phyloP scores from a whole-genome alignment of 2,329 filamentous ascomycete species.

The Xylariomycetidae sp. region DNA sequence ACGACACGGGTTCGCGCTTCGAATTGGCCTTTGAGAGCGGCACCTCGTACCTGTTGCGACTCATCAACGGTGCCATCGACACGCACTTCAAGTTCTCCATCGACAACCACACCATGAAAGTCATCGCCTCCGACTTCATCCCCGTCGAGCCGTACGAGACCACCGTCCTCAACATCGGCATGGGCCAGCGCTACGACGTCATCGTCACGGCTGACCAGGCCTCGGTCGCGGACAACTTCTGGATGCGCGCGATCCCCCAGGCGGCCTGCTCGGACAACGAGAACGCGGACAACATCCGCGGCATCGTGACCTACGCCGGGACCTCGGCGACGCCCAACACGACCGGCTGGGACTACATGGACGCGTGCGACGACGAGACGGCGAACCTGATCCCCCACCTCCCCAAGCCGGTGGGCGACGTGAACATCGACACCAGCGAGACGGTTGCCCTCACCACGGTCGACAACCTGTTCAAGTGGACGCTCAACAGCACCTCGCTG shows the following conservation, averaged over 20 bases:
- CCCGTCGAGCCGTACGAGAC: conserved; percentile 33
- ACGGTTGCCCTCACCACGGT: conserved; percentile 21
- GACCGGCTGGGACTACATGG: conserved; percentile 12
- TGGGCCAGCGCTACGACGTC: conserved; percentile 37
- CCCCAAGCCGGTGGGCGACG: conserved; percentile 25
- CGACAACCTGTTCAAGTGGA: conserved; percentile 37
- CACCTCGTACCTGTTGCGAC: conserved; percentile 36
- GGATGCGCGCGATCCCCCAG: conserved; percentile 42
- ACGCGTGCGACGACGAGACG: conserved; percentile 29
- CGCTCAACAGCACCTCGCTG: conserved; percentile 41
- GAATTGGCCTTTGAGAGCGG: conserved; percentile 29
- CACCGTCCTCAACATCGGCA: not conserved
- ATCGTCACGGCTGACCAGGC: conserved; percentile 36
- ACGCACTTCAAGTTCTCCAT: conserved; percentile 40
- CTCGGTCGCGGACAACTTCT: conserved; percentile 33
- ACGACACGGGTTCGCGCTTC: conserved; percentile 12
- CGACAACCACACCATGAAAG: conserved; percentile 47
- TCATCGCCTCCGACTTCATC: conserved; percentile 51
- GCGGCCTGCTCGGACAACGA: conserved; percentile 33
- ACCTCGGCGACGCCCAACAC: conserved; percentile 12
- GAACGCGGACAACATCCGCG: conserved; percentile 37
- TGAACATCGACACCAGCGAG: conserved; percentile 18
- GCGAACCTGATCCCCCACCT: conserved; percentile 29
- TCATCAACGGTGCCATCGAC: conserved; percentile 39
- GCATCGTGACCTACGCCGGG: conserved; percentile 39